Percentiles rank a stretch among this genome's conserved stretches.
phyloP scores from a whole-genome alignment of 257 asterid species.

The Paraleonurus japonicus region DNA sequence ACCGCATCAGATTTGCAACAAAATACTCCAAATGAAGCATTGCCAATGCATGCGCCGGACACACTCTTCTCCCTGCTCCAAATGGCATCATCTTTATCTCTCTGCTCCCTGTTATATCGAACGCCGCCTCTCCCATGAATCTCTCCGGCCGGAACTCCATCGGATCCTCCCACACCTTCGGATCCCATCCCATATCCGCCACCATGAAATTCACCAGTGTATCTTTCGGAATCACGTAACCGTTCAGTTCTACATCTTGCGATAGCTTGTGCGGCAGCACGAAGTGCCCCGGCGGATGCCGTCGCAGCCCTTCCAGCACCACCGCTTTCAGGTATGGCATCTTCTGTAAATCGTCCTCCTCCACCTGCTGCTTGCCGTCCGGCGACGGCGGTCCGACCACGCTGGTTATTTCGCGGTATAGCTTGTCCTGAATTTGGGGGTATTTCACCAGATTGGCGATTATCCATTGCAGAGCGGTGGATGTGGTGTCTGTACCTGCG shows the following conservation, averaged over 20 bases:
- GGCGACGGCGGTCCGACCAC: slow-evolving; percentile 26
- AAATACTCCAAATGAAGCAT: slow-evolving; percentile 67
- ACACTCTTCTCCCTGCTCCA: slow-evolving; percentile 70
- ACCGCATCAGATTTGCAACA: slow-evolving; percentile 60
- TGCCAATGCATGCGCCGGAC: slow-evolving; percentile 55
- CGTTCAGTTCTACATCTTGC: slow-evolving; percentile 44
- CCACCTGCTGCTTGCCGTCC: neutral
- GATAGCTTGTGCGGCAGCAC: slow-evolving; percentile 56
- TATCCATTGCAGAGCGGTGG: slow-evolving; percentile 66
- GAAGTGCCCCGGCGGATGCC: slow-evolving; percentile 72
- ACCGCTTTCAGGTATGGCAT: slow-evolving; percentile 62
- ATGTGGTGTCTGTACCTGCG: slow-evolving; percentile 68
- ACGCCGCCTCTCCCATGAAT: slow-evolving; percentile 33
- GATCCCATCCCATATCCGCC: slow-evolving; percentile 69
- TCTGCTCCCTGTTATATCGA: slow-evolving; percentile 56
- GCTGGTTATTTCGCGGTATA: slow-evolving; percentile 43
- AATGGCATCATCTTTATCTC: slow-evolving; percentile 86
- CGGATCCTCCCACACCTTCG: slow-evolving; percentile 64
- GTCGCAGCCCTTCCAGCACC: slow-evolving; percentile 58
- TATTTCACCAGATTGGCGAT: slow-evolving; percentile 67
- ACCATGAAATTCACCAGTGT: slow-evolving; percentile 64
- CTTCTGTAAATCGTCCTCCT: slow-evolving; percentile 53
- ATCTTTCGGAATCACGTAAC: slow-evolving; percentile 45
- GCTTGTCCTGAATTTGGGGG: slow-evolving; percentile 44
- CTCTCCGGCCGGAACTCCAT: slow-evolving; percentile 76